Base-by-base conservation (phyloP, 768 basidiomycete genomes). In the Hysterangium stoloniferum region DNA sequence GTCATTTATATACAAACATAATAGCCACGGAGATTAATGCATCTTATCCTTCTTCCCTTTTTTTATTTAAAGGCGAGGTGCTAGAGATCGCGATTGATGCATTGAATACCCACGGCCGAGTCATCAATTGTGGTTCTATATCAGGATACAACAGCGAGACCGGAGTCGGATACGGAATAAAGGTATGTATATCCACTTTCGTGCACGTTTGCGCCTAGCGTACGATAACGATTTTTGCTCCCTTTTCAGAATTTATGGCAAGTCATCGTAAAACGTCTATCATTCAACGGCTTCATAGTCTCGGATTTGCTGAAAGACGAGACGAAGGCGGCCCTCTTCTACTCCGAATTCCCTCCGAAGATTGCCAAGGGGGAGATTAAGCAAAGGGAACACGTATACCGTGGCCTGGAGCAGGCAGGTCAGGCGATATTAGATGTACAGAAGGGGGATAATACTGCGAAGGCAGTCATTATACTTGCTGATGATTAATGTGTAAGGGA, bases 71-170 rank as follows among this genome's bases (percentile, higher is more conserved):
- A 33, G 80, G 81, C 1, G 72, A 77, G 45, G 74, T 69, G 0
- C 65, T 84, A 4, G 81, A 84, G 6, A 68, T 72, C 9, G 81
- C 77, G 0, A 60, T 84, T 4, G 64, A 68, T 1, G 69, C 67
- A 32, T 69, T 80, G 1, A 71, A 67, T 0, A 44, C 56, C 0
- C 54, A 69, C 19, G 77, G 78, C 1, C 61, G 78, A 8, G 77
- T 84, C 52, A 71, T 82, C 32, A 45, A 37, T 29, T 68, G 67
- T 45, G 66, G 66, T 17, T 59, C 62, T n/a, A 66, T 67, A 20
- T 54, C 61, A 7, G 58, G 56, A 4, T 68, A 67, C 53, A 69
- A 64, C 60, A 60, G 9, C 33, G 9, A 9, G 9, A 25, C 28
- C 31, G 17, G 35, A 52, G 58, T 54, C 56, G 28, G 25, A 0